Percentiles rank a stretch among this genome's conserved stretches.
Evolutionary conservation across 441 rosid genomes (phyloP).

Genomic region (Biscutella laevigata): DNA sequence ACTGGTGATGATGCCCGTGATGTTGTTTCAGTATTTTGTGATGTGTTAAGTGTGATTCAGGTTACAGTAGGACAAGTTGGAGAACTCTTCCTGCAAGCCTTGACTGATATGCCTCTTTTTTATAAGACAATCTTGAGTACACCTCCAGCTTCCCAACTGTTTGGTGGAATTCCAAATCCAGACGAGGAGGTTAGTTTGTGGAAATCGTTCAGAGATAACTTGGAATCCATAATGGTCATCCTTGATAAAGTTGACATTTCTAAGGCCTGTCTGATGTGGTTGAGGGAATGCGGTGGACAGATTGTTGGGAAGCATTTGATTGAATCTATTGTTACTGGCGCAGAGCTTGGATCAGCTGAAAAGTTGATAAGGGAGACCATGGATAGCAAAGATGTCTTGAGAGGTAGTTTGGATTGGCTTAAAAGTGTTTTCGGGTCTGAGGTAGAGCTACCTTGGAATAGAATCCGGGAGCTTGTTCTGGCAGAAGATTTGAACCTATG

Average conservation of each 20-base stretch:
- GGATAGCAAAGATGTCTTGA: conserved; percentile 75
- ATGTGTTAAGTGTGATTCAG: conserved; percentile 63
- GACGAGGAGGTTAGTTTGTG: conserved; percentile 87
- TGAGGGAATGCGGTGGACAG: conserved; percentile 62
- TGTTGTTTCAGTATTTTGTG: conserved; percentile 60
- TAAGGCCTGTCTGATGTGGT: conserved; percentile 65
- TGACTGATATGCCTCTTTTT: conserved; percentile 85
- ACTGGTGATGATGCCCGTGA: conserved; percentile 30
- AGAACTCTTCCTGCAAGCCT: conserved; percentile 74
- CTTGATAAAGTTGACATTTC: conserved; percentile 57
- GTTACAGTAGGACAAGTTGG: conserved; percentile 81
- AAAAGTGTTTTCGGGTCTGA: conserved; percentile 88
- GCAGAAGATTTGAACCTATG: conserved; percentile 84
- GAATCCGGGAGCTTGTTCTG: conserved; percentile 80
- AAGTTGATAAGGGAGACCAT: conserved; percentile 73
- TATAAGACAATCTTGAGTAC: conserved; percentile 72
- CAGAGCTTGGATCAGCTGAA: conserved; percentile 74
- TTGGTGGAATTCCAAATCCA: conserved; percentile 90
- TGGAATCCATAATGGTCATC: conserved; percentile 49
- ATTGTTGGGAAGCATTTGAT: conserved; percentile 58
- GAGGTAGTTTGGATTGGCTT: conserved; percentile 92
- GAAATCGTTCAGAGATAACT: conserved; percentile 72
- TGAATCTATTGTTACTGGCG: conserved; percentile 56
- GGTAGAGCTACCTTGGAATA: conserved; percentile 91
- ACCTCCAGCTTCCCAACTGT: conserved; percentile 90